Conservation (phyloP, 1,284 basidiomycete genomes). For the Exsudoporus floridanus region DNA sequence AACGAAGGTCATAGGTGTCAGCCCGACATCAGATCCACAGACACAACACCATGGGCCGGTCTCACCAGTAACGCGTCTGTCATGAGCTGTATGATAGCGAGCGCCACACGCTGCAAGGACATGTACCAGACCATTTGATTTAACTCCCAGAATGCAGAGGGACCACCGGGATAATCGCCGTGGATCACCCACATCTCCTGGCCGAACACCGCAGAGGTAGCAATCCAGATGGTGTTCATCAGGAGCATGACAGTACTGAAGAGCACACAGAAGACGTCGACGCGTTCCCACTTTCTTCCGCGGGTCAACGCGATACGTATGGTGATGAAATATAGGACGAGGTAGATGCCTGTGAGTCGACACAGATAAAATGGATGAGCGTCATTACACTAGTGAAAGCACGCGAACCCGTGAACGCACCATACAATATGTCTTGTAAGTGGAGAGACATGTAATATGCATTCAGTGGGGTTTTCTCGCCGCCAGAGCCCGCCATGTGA, state of each 20-base stretch:
- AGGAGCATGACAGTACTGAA: constrained; percentile 1
- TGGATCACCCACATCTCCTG: background rate
- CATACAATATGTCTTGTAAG: background rate
- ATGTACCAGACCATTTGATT: background rate
- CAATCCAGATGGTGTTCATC: background rate
- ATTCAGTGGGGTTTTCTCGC: too few species aligned
- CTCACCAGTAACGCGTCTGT: constrained; percentile 1
- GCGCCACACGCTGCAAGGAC: background rate
- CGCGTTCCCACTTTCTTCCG: background rate
- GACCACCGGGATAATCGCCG: too few species aligned
- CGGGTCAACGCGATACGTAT: background rate
- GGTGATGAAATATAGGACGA: constrained; percentile 2
- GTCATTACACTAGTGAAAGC: too few species aligned
- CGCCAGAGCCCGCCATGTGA: too few species aligned
- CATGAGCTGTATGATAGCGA: background rate
- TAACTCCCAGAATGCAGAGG: background rate
- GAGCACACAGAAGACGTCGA: background rate
- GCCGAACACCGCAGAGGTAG: background rate
- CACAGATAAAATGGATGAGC: background rate
- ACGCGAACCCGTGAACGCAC: background rate
- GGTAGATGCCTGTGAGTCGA: background rate
- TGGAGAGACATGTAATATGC: background rate
- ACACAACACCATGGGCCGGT: too few species aligned
- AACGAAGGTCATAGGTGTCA: background rate
- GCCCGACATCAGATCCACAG: background rate